A percentile compares a stretch with the other conserved stretches of the same genome.
These are phyloP conservation scores for Nephelium lappaceum DNA, from an alignment of 345 rosid species.

Conservation along the genomic window DNA sequence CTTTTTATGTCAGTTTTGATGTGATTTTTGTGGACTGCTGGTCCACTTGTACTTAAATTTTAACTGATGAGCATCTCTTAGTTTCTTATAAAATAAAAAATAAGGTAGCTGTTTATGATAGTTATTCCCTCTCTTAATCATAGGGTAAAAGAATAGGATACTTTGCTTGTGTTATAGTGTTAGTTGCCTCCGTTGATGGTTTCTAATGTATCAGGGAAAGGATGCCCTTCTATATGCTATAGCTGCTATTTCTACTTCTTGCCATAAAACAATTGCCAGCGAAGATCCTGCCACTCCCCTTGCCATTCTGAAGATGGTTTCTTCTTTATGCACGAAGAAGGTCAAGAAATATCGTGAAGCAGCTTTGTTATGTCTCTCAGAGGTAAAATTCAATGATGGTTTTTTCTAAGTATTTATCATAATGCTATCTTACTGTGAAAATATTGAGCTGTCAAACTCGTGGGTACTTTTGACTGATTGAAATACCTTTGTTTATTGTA, in stretches of 20 bases:
- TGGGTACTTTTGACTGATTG: background rate
- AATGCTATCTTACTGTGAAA: background rate
- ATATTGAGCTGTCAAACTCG: slow-evolving; percentile 1
- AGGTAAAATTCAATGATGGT: slow-evolving; percentile 44
- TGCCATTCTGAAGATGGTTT: slow-evolving; percentile 62
- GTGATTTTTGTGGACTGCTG: background rate
- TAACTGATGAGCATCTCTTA: background rate
- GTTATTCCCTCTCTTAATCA: slow-evolving; percentile 5
- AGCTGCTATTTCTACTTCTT: slow-evolving; percentile 72
- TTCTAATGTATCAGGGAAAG: slow-evolving; percentile 68
- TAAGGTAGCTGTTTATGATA: background rate
- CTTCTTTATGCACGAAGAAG: slow-evolving; percentile 78
- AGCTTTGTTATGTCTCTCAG: slow-evolving; percentile 72
- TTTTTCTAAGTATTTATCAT: background rate
- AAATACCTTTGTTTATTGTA: background rate
- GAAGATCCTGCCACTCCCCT: slow-evolving; percentile 63
- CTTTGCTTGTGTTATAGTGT: background rate
- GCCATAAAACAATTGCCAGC: slow-evolving; percentile 69
- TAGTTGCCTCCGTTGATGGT: slow-evolving; percentile 23
- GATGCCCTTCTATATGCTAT: slow-evolving; percentile 78
- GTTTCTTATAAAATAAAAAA: background rate
- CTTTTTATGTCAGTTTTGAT: background rate
- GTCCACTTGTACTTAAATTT: background rate
- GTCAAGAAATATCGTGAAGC: slow-evolving; percentile 83
- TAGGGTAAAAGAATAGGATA: background rate